Evolutionary conservation across 108 stramenopile species (phyloP).

Genomic region (Pelagomonas calceolata): DNA sequence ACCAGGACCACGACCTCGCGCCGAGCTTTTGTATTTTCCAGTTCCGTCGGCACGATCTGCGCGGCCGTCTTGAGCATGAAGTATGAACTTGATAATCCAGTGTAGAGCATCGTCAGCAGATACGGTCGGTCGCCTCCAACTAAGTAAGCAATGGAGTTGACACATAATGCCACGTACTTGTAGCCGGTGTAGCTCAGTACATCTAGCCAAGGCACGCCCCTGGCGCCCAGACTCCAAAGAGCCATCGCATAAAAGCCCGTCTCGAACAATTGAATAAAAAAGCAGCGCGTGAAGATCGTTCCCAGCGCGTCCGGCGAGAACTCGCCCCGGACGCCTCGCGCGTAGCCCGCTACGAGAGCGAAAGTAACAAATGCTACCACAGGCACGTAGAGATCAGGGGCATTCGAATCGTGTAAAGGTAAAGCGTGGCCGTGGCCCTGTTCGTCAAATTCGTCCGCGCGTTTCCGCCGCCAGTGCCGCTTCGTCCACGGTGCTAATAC

Average conservation of each 20-base stretch:
- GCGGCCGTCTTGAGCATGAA: slow-evolving; percentile 22
- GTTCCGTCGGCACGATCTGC: neutral
- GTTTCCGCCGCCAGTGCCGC: slow-evolving; percentile 25
- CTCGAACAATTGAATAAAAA: neutral
- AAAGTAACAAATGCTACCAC: slow-evolving; percentile 39
- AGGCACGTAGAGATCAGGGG: slow-evolving; percentile 39
- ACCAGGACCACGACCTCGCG: neutral
- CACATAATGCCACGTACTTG: slow-evolving; percentile 23
- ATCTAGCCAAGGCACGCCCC: slow-evolving; percentile 13
- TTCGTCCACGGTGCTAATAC: slow-evolving; percentile 27
- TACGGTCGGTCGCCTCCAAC: neutral
- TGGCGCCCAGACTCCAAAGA: neutral
- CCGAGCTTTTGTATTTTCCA: neutral
- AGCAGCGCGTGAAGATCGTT: neutral
- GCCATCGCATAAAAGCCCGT: no score
- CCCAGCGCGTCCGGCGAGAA: slow-evolving; percentile 10
- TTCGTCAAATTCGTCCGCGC: slow-evolving; percentile 20
- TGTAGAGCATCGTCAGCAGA: neutral
- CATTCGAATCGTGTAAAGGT: slow-evolving; percentile 30
- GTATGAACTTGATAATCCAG: slow-evolving; percentile 4
- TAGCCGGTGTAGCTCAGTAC: slow-evolving; percentile 33
- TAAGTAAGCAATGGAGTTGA: slow-evolving; percentile 6
- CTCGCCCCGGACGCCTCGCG: slow-evolving; percentile 3
- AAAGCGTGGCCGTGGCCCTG: slow-evolving; percentile 11
- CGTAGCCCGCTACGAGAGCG: slow-evolving; percentile 25